Evolutionary conservation across 371 early-diverging fungal species (phyloP).

Genomic region (Dichotomocladium elegans): DNA sequence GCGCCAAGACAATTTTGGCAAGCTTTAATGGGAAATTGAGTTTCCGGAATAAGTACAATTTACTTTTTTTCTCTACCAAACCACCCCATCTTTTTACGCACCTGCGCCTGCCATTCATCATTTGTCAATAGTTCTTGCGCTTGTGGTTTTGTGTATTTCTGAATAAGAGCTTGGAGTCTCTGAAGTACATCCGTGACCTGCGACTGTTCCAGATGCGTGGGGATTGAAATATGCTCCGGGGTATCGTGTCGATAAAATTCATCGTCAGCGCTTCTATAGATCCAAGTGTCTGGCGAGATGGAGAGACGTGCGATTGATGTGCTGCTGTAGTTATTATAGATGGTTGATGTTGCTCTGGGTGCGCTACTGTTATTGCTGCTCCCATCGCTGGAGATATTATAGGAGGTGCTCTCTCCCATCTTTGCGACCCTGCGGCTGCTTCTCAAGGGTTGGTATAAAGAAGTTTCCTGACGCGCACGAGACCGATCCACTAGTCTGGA

Average conservation of each 20-base stretch:
- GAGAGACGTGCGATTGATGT: too few relatives aligned
- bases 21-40: conserved; percentile 43
- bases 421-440: too few relatives aligned
- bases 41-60: too few relatives aligned
- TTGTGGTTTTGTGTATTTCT: not conserved
- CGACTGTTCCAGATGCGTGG: not conserved
- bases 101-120: conserved; percentile 9
- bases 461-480: too few relatives aligned
- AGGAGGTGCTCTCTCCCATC: too few relatives aligned
- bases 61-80: too few relatives aligned
- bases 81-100: not conserved
- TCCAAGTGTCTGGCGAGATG: too few relatives aligned
- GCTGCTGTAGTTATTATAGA: too few relatives aligned
- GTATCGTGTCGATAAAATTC: not conserved
- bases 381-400: too few relatives aligned
- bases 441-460: too few relatives aligned
- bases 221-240: conserved; percentile 1
- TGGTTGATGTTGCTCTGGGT: too few relatives aligned
- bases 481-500: not conserved
- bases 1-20: conserved; percentile 37
- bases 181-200: not conserved
- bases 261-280: not conserved
- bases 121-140: not conserved
- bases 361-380: too few relatives aligned
- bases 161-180: not conserved